Percentiles rank a stretch among this genome's conserved stretches.
phyloP scores from a whole-genome alignment of 805 yeast genomes.

The Yarrowia bubula region DNA sequence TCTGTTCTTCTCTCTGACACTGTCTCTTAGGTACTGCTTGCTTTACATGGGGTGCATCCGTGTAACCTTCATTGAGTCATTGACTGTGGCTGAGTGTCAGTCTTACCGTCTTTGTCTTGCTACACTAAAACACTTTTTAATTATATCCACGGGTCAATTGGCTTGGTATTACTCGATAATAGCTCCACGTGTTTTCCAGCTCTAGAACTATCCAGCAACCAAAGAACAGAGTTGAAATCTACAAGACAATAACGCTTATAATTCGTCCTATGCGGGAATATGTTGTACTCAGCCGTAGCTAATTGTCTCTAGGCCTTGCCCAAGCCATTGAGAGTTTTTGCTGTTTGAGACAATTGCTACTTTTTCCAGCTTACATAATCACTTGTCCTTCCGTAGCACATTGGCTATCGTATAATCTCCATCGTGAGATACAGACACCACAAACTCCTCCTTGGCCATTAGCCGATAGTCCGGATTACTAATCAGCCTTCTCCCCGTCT shows the following conservation, averaged over 20 bases:
- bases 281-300: neutral
- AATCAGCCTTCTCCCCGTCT: constrained; percentile 28
- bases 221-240: neutral
- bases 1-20: neutral
- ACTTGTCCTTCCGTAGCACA: constrained; percentile 38
- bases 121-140: no score
- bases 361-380: neutral
- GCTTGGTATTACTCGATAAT: no score
- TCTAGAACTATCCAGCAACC: neutral
- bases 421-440: constrained; percentile 62
- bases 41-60: neutral
- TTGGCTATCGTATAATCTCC: constrained; percentile 54
- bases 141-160: neutral
- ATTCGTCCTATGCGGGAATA: neutral
- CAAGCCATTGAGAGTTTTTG: no score
- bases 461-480: constrained; percentile 28
- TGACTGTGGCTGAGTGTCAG: neutral
- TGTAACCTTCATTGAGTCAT: constrained; percentile 8
- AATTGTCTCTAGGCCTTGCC: neutral
- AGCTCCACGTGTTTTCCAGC: no score
- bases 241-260: neutral
- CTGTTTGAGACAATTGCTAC: neutral
- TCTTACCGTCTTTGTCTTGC: no score
- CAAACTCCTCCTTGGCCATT: constrained; percentile 46
- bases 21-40: neutral